These are phyloP conservation scores for Stephania yunnanensis DNA, from an alignment of 164 flowering plant species.

Conservation along the genomic window DNA sequence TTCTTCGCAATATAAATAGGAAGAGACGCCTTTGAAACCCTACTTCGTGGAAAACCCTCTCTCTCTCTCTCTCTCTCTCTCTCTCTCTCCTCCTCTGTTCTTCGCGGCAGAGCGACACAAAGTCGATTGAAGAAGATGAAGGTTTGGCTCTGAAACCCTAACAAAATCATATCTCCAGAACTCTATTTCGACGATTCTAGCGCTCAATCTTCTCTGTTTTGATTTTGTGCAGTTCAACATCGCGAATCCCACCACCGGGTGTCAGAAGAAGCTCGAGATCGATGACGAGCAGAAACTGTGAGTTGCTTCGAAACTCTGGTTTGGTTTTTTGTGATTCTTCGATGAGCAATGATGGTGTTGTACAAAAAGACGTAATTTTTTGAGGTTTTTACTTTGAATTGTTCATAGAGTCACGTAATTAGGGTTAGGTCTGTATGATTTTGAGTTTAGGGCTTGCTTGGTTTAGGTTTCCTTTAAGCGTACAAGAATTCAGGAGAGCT, in stretches of 20 bases:
- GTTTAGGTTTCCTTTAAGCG: background rate
- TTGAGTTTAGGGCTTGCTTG: background rate
- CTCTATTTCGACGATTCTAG: background rate
- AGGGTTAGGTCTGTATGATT: background rate
- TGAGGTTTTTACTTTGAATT: too few species aligned
- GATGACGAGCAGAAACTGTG: conserved; percentile 35
- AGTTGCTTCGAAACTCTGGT: background rate
- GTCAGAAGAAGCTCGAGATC: conserved; percentile 36
- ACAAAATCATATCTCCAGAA: background rate
- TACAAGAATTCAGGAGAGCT: background rate
- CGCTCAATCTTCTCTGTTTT: background rate
- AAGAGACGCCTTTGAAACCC: background rate
- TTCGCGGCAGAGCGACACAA: background rate
- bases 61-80: background rate
- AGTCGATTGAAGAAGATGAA: conserved; percentile 13
- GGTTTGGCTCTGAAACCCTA: conserved; percentile 6
- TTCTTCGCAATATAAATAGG: background rate
- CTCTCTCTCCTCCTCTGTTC: background rate
- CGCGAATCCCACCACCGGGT: conserved; percentile 33
- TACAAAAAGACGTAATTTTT: too few species aligned
- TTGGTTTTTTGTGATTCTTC: too few species aligned
- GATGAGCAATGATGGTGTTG: too few species aligned
- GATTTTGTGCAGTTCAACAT: conserved; percentile 26
- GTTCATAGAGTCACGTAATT: too few species aligned
- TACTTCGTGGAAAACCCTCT: background rate